A percentile compares a stretch with the other conserved stretches of the same genome.
Evolutionary conservation across 2,329 filamentous ascomycete genomes (phyloP).

Genomic region (Epichloe aotearoae): DNA sequence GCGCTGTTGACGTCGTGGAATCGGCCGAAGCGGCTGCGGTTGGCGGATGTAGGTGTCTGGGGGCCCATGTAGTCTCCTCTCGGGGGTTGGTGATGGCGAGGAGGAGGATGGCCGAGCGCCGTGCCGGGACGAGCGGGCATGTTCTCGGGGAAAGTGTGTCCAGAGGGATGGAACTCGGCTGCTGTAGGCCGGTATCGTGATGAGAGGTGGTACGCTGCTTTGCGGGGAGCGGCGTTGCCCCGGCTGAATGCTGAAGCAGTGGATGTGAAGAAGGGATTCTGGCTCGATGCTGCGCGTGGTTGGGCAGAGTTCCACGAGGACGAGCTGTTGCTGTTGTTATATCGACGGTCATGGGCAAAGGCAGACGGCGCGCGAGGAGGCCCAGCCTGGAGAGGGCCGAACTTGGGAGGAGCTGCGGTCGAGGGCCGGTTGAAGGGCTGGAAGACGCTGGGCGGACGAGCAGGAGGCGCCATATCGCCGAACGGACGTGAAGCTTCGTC

Average conservation of each 20-base stretch:
- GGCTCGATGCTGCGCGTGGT: slow-evolving; percentile 1
- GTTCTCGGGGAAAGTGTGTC: neutral
- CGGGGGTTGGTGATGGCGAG: slow-evolving; percentile 1
- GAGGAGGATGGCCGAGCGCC: slow-evolving; percentile 8
- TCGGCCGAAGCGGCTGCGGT: slow-evolving; percentile 16
- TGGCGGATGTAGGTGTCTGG: slow-evolving; percentile 16
- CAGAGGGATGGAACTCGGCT: slow-evolving; percentile 19
- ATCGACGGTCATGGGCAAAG: slow-evolving; percentile 14
- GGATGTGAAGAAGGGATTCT: slow-evolving; percentile 2
- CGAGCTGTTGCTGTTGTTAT: slow-evolving; percentile 1
- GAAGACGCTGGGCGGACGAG: slow-evolving; percentile 14
- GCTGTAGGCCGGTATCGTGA: slow-evolving; percentile 19
- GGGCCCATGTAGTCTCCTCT: slow-evolving; percentile 16
- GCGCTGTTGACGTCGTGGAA: slow-evolving; percentile 14
- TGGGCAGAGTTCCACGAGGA: slow-evolving; percentile 12
- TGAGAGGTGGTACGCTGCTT: slow-evolving; percentile 1
- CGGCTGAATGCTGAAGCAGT: slow-evolving; percentile 7
- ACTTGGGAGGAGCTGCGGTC: slow-evolving; percentile 16
- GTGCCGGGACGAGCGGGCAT: slow-evolving; percentile 7
- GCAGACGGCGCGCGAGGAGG: slow-evolving; percentile 17
- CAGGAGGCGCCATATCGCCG: slow-evolving; percentile 3
- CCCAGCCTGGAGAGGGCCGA: slow-evolving; percentile 17
- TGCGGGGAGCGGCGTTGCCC: neutral
- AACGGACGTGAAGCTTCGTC: neutral
- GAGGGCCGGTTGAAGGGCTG: slow-evolving; percentile 11